Evolutionary conservation across 129 eudicot species (phyloP).

Genomic region (Saussurea involucrata): DNA sequence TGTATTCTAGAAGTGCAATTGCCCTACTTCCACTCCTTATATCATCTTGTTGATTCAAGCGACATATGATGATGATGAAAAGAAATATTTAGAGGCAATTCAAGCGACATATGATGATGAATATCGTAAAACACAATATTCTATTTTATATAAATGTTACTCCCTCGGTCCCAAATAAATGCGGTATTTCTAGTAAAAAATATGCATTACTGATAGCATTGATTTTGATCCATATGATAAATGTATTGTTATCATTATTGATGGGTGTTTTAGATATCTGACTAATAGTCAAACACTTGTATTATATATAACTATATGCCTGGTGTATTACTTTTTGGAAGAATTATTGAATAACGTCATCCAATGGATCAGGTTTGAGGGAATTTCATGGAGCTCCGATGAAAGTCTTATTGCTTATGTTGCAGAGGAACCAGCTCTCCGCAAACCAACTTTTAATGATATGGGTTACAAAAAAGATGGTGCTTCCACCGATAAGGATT

Average conservation of each 20-base stretch:
- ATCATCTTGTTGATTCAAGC: background rate
- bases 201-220: background rate
- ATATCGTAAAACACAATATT: background rate
- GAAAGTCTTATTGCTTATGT: slow-evolving; percentile 88
- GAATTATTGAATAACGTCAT: background rate
- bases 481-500: slow-evolving; percentile 62
- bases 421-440: slow-evolving; percentile 81
- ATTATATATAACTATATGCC: background rate
- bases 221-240: background rate
- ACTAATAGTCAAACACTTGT: background rate
- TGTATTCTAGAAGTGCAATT: background rate
- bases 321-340: background rate
- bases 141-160: background rate
- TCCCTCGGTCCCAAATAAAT: background rate
- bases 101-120: background rate
- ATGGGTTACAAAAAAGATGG: slow-evolving; percentile 58
- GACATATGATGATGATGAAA: background rate
- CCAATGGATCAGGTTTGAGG: slow-evolving; percentile 76
- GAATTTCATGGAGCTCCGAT: slow-evolving; percentile 88
- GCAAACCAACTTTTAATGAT: slow-evolving; percentile 62
- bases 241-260: background rate
- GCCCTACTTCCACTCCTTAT: background rate
- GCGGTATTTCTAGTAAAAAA: background rate
- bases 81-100: background rate
- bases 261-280: background rate